phyloP scores from a whole-genome alignment of 257 asterid species.

The Thymus quinquecostatus region DNA sequence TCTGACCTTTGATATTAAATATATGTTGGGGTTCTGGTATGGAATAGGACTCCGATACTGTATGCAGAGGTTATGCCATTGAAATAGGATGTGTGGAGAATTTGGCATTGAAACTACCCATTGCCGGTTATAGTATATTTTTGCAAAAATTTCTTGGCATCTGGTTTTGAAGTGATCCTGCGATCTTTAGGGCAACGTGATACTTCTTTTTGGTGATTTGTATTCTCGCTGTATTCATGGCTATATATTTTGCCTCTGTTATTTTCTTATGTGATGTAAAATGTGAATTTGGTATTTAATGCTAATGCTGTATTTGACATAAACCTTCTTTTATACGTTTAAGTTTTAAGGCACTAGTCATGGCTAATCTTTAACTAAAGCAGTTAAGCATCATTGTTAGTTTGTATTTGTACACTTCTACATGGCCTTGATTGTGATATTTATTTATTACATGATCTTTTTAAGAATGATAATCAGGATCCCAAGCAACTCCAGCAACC shows the following conservation, averaged over 20 bases:
- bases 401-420: conserved; percentile 4
- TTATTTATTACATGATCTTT: conserved; percentile 30
- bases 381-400: background rate
- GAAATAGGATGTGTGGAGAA: background rate
- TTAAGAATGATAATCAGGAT: conserved; percentile 65
- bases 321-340: background rate
- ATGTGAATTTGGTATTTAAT: background rate
- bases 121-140: background rate
- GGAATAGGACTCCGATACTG: background rate
- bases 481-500: conserved; percentile 79
- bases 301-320: conserved; percentile 3
- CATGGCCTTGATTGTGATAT: conserved; percentile 22
- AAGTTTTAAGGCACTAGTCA: background rate
- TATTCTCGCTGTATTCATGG: background rate
- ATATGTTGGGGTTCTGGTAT: background rate
- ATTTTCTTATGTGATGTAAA: conserved; percentile 8
- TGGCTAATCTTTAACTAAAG: conserved; percentile 10
- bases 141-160: background rate
- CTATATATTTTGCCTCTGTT: conserved; percentile 2
- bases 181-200: background rate
- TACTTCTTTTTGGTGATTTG: background rate
- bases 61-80: too few species aligned
- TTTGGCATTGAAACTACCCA: conserved; percentile 5
- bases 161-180: conserved; percentile 10
- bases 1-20: conserved; percentile 5